Evolutionary conservation across 805 yeast genomes (phyloP).

Genomic region (Metschnikowia koreensis): DNA sequence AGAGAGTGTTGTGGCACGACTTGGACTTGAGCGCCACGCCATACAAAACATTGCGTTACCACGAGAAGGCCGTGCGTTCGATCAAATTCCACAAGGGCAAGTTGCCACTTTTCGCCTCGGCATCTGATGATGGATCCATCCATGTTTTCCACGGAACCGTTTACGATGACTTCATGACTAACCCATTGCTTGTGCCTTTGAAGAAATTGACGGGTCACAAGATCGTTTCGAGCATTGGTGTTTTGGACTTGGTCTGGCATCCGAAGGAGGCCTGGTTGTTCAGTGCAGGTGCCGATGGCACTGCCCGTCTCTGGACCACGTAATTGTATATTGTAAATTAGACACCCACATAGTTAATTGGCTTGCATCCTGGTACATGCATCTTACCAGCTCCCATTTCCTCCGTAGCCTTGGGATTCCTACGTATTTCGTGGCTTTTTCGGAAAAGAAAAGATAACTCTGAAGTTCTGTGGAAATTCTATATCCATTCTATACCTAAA

Average conservation of each 20-base stretch:
- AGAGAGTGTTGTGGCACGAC: slow-evolving; percentile 97
- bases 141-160: slow-evolving; percentile 97
- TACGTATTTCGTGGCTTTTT: too few species aligned
- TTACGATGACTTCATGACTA: slow-evolving; percentile 91
- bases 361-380: slow-evolving; percentile 9
- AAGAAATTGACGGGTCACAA: slow-evolving; percentile 92
- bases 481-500: too few species aligned
- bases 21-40: slow-evolving; percentile 86
- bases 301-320: slow-evolving; percentile 97
- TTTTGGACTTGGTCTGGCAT: slow-evolving; percentile 88
- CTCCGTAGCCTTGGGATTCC: too few species aligned
- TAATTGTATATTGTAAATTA: slow-evolving; percentile 19
- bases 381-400: slow-evolving; percentile 8
- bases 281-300: slow-evolving; percentile 95
- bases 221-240: slow-evolving; percentile 77
- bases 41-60: slow-evolving; percentile 92
- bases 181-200: slow-evolving; percentile 92
- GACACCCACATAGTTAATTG: not conserved
- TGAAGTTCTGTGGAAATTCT: too few species aligned
- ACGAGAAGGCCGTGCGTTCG: slow-evolving; percentile 88
- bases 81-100: slow-evolving; percentile 82
- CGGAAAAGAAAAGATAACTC: too few species aligned
- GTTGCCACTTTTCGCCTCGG: slow-evolving; percentile 89
- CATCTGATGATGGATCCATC: slow-evolving; percentile 89
- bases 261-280: slow-evolving; percentile 98